These are phyloP conservation scores for Xanthoconium separans DNA, from an alignment of 1,284 basidiomycete species.

Conservation along the genomic window DNA sequence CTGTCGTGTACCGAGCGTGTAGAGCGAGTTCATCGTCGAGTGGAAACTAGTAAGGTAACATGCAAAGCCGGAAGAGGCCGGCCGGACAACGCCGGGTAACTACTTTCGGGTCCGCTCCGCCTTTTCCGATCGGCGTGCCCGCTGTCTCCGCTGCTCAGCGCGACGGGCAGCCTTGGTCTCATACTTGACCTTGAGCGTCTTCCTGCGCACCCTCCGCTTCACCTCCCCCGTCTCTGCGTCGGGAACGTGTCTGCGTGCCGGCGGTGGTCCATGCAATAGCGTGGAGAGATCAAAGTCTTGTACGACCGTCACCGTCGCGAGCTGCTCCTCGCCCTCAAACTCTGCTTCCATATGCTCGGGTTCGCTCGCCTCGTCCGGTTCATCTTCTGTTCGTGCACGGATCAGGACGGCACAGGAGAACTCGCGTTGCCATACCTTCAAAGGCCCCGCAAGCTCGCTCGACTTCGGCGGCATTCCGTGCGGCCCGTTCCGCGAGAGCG, in stretches of 20 bases:
- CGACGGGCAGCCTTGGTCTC: slow-evolving; percentile 63
- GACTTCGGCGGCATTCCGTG: slow-evolving; percentile 65
- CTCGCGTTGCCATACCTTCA: slow-evolving; percentile 36
- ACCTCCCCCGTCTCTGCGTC: neutral
- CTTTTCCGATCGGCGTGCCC: slow-evolving; percentile 60
- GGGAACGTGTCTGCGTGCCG: neutral
- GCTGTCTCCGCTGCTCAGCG: slow-evolving; percentile 55
- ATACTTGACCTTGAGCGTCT: slow-evolving; percentile 44
- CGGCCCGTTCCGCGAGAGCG: slow-evolving; percentile 66
- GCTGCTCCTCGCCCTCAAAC: slow-evolving; percentile 71
- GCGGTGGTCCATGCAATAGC: slow-evolving; percentile 49
- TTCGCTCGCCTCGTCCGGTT: slow-evolving; percentile 41
- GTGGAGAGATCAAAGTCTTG: slow-evolving; percentile 75
- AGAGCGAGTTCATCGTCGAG: slow-evolving; percentile 83
- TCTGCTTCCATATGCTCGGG: slow-evolving; percentile 52
- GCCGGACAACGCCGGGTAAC: slow-evolving; percentile 9
- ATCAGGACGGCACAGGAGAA: slow-evolving; percentile 12
- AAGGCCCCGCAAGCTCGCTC: slow-evolving; percentile 68
- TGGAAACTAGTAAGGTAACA: neutral
- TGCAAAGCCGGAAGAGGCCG: slow-evolving; percentile 6
- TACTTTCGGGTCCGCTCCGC: slow-evolving; percentile 56
- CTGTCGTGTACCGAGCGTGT: slow-evolving; percentile 90
- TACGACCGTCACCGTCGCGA: slow-evolving; percentile 81
- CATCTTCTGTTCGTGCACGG: slow-evolving; percentile 26
- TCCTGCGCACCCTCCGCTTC: slow-evolving; percentile 4